A percentile compares a stretch with the other conserved stretches of the same genome.
Evolutionary conservation across 2,329 filamentous ascomycete species (phyloP).

Genomic region (Neocatenulostroma microsporum): DNA sequence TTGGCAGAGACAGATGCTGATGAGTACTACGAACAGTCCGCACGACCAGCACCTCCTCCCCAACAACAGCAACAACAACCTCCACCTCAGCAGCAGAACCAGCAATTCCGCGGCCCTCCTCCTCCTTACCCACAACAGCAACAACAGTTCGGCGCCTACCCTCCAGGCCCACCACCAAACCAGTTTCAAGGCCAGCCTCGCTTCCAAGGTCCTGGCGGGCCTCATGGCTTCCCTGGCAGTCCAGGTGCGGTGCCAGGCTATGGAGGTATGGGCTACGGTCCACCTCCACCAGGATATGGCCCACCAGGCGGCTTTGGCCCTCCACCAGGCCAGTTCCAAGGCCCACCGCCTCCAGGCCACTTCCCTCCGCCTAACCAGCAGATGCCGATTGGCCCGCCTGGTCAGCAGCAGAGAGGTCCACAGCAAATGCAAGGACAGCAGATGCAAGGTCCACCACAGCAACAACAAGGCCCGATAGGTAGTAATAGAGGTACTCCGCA

Average conservation of each 20-base stretch:
- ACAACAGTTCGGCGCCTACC: slow-evolving; percentile 23
- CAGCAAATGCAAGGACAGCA: slow-evolving; percentile 46
- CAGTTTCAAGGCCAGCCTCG: slow-evolving; percentile 41
- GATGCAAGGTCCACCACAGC: slow-evolving; percentile 30
- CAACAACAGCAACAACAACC: slow-evolving; percentile 29
- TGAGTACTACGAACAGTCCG: slow-evolving; percentile 16
- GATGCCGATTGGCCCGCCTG: slow-evolving; percentile 51
- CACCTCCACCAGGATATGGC: slow-evolving; percentile 40
- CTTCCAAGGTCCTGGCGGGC: slow-evolving; percentile 37
- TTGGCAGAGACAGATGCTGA: too few relatives aligned
- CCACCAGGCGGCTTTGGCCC: too few relatives aligned
- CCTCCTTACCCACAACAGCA: slow-evolving; percentile 34
- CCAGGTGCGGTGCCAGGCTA: slow-evolving; percentile 52
- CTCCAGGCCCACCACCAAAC: slow-evolving; percentile 27
- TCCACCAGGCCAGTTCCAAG: slow-evolving; percentile 46
- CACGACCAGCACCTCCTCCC: slow-evolving; percentile 18
- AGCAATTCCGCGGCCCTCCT: slow-evolving; percentile 29
- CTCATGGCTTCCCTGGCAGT: slow-evolving; percentile 38
- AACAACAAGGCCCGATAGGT: slow-evolving; percentile 31
- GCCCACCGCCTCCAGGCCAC: slow-evolving; percentile 40
- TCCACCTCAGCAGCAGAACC: slow-evolving; percentile 32
- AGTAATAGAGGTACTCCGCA: slow-evolving; percentile 30
- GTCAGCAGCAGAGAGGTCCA: slow-evolving; percentile 30
- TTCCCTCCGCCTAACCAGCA: slow-evolving; percentile 23
- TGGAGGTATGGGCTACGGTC: slow-evolving; percentile 53